phyloP scores from a whole-genome alignment of 2,329 filamentous ascomycete genomes.

The Colletotrichum agaves region DNA sequence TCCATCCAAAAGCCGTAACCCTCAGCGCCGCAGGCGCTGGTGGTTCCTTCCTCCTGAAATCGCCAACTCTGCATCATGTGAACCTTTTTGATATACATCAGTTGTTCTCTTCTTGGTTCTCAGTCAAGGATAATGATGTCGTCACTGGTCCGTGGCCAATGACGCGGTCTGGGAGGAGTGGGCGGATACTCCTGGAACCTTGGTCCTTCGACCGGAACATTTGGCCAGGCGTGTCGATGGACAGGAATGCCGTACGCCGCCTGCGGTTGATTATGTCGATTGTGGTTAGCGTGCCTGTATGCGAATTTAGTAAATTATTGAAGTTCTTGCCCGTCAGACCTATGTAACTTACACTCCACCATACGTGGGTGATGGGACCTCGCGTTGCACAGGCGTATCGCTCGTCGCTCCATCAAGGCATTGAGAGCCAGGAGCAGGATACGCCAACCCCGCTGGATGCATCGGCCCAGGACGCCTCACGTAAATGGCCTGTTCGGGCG shows the following conservation, averaged over 20 bases:
- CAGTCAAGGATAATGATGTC: constrained; percentile 48
- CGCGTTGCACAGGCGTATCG: constrained; percentile 1
- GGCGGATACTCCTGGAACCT: constrained; percentile 35
- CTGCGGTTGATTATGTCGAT: constrained; percentile 38
- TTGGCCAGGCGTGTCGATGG: constrained; percentile 16
- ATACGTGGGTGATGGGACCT: constrained; percentile 1
- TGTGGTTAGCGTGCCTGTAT: constrained; percentile 3
- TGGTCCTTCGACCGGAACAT: background rate
- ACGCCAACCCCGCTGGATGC: background rate
- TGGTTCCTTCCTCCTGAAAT: too few species aligned
- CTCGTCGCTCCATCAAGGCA: background rate
- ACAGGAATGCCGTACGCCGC: constrained; percentile 24
- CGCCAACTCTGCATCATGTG: too few species aligned
- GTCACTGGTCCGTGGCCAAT: constrained; percentile 41
- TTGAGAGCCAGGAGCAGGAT: background rate
- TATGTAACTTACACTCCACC: constrained; percentile 23
- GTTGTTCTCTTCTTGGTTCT: constrained; percentile 12
- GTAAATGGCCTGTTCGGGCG: constrained; percentile 19
- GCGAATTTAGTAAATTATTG: background rate
- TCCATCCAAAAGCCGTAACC: too few species aligned
- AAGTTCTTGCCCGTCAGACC: background rate
- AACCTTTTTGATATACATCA: background rate
- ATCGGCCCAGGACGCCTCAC: constrained; percentile 21
- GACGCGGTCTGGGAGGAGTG: constrained; percentile 35
- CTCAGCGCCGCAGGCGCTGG: too few species aligned